Evolutionary conservation across 805 yeast genomes (phyloP).

Genomic region (Spathaspora hagerdaliae): DNA sequence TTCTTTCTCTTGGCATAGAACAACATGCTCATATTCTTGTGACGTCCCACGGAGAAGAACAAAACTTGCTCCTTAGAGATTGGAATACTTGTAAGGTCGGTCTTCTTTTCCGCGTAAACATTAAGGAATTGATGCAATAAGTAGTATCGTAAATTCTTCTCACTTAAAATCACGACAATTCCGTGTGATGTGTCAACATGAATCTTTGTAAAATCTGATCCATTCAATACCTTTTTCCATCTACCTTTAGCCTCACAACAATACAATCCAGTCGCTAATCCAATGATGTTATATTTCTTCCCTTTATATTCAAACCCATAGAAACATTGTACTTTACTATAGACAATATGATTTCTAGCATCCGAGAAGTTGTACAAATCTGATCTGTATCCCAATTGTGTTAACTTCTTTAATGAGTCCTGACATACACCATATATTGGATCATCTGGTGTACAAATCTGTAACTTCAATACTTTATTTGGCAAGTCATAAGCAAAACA

Average conservation of each 20-base stretch:
- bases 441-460: constrained; percentile 49
- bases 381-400: constrained; percentile 17
- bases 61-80: constrained; percentile 46
- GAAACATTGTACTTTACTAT: constrained; percentile 40
- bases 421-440: constrained; percentile 38
- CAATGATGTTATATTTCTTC: constrained; percentile 49
- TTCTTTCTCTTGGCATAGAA: constrained; percentile 54
- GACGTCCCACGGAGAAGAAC: constrained; percentile 66
- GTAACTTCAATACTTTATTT: constrained; percentile 48
- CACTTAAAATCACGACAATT: constrained; percentile 55
- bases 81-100: constrained; percentile 42
- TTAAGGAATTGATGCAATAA: constrained; percentile 58
- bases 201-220: constrained; percentile 52
- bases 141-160: constrained; percentile 56
- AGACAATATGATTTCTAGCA: constrained; percentile 21
- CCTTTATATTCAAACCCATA: constrained; percentile 44
- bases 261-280: constrained; percentile 62
- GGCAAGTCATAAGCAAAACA: constrained; percentile 62
- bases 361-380: constrained; percentile 21
- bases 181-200: constrained; percentile 56
- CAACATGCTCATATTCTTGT: constrained; percentile 56
- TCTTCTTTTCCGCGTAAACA: constrained; percentile 47
- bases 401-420: constrained; percentile 18
- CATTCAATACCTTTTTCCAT: constrained; percentile 60
- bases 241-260: constrained; percentile 41